Evolutionary conservation across 73 alveolate species (phyloP), one percentile per base, ranked within the genome.

Genomic region (Effrenium voratum): DNA sequence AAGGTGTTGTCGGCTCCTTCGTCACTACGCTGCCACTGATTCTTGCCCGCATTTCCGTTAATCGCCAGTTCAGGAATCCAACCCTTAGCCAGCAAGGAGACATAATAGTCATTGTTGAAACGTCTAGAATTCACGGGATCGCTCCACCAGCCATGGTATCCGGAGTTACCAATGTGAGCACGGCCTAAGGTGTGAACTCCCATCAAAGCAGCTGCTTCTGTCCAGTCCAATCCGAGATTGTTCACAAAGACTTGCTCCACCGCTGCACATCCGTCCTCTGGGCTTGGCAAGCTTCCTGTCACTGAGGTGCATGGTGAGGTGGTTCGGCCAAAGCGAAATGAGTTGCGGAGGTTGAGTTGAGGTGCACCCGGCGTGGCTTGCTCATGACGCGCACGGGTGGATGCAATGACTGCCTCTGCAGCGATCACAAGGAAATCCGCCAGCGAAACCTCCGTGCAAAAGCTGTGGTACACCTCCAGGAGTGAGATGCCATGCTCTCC

Each of bases 131-230:
- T 93, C 98, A 55, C 99, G 16, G 95, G 88, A 49, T 93, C 99
- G 60, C 99, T 93, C 99, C 99, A 93, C 96, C 95, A 84, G 22
- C 99, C 99, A n/a, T 93, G 92, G 88, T 82, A 93, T 28, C 99
- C 99, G 2, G 99, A 93, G 79, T 93, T 93, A 81, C 79, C 32
- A n/a, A 73, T 81, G 30, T 81, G 68, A 26, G 99, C 99, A 32
- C 93, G 85, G 68, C 99, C 99, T 30, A 93, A 46, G 66, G 91
- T 80, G 75, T 93, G 99, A 38, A 84, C 99, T 49, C 81, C 93
- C 93, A 84, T 82, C 81, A 93, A 30, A 0, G 99, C 99, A 2
- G 99, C 99, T 49, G 99, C 95, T n/a, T 82, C 79, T 16, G 92
- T 77, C 99, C 99, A 93, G n/a, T 66, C 28, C 75, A 93, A 40